Conservation (phyloP, 768 basidiomycete genomes). For the Rhodotorula kratochvilovae region DNA sequence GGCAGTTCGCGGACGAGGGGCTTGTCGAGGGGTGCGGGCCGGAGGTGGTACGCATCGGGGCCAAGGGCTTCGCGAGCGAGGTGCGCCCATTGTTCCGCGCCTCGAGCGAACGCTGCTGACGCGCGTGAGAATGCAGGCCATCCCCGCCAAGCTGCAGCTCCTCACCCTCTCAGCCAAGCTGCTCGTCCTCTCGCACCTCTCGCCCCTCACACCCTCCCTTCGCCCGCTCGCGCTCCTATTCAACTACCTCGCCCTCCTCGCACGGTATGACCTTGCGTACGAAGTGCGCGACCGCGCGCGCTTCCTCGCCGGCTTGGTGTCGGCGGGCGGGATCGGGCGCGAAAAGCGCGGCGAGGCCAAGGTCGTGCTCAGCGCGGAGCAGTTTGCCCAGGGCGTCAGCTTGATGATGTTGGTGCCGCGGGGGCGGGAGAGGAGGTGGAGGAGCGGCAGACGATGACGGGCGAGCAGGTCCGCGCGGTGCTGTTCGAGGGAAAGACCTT, state of each 20-base stretch:
- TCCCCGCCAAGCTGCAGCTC: constrained; percentile 73
- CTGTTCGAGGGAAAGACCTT: constrained; percentile 32
- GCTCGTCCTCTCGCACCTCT: constrained; percentile 59
- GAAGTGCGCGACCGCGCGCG: constrained; percentile 87
- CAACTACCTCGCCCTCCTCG: constrained; percentile 73
- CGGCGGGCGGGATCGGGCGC: constrained; percentile 51
- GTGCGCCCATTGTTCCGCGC: constrained; percentile 49
- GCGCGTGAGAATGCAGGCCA: constrained; percentile 53
- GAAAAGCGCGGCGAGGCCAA: constrained; percentile 1
- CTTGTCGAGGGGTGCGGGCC: constrained; percentile 65
- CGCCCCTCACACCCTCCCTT: constrained; percentile 50
- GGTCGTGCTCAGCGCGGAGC: constrained; percentile 24
- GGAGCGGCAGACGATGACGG: constrained; percentile 21
- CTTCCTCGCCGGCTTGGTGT: constrained; percentile 67
- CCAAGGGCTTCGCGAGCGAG: constrained; percentile 68
- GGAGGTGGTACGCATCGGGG: constrained; percentile 75
- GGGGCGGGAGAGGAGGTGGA: not conserved
- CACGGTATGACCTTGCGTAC: constrained; percentile 80
- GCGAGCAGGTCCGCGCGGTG: constrained; percentile 23
- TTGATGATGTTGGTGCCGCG: constrained; percentile 4
- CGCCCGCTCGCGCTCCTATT: constrained; percentile 52
- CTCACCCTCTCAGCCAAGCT: constrained; percentile 83
- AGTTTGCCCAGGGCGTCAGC: constrained; percentile 29
- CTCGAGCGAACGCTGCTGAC: not conserved
- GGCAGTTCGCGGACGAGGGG: constrained; percentile 64